Base-by-base conservation (phyloP, 352 stramenopile species). In the Sclerospora graminicola region DNA sequence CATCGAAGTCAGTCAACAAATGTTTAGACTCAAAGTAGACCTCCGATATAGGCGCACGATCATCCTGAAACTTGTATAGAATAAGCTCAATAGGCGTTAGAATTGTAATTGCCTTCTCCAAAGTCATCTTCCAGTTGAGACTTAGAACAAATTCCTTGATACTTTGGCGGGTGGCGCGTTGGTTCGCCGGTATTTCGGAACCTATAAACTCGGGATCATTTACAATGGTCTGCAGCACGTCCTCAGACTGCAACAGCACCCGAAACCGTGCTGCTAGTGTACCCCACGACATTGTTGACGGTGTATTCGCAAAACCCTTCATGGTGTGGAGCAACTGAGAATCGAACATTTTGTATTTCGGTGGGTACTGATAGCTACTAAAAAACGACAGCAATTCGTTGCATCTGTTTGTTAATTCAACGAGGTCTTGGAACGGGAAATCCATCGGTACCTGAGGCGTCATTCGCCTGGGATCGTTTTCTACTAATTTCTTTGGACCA, bases 1-100 rank as follows among this genome's bases (percentile, higher is more conserved):
- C 61, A 43, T 90, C 75, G 45, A 90, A 86, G 45, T 87, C 78
- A 0, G 70, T 84, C 20, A 84, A 45, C 44, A 90, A 54, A 37
- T 85, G 72, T 48, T 85, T 84, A 1, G 69, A 82, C 50, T 88
- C 75, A 26, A 84, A 87, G 55, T 88, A 90, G 2, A 90, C 75
- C 41, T 90, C 78, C 2, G 75, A 88, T 37, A 90, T 86, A 1
- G 75, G 62, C 14, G 68, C 67, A 28, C 77, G 78, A 45, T 88
- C 76, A 41, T 90, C 78, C 39, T 88, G 72, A 41, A 90, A 90
- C 50, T 90, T 90, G 60, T 84, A 83, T 9, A 88, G 40, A 8
- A 85, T 85, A 7, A 87, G 56, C 30, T 90, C 75, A 29, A 90
- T 87, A 18, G 76, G 75, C 8, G 68, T 80, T 15, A 88, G 37